phyloP scores from a whole-genome alignment of 2,329 filamentous ascomycete species.

The Venturia carpophila region DNA sequence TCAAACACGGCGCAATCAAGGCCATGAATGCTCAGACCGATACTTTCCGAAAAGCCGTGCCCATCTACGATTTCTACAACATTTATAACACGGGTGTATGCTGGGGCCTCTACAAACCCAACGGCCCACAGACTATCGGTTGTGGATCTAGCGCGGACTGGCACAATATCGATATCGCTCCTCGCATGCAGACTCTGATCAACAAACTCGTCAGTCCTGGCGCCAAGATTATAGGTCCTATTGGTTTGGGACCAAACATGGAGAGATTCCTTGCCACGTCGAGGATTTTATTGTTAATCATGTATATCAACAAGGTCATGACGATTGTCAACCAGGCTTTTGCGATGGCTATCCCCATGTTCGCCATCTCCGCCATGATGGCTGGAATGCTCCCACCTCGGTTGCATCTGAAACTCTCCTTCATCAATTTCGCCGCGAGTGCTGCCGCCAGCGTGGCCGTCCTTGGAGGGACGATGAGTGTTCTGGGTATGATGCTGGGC shows the following conservation, averaged over 20 bases:
- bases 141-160: constrained; percentile 8
- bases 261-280: neutral
- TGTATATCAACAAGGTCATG: constrained; percentile 7
- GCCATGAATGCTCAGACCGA: neutral
- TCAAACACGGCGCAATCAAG: neutral
- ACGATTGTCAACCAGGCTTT: neutral
- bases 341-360: neutral
- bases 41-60: neutral
- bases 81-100: constrained; percentile 6
- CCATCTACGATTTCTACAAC: constrained; percentile 4
- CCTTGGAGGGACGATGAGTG: neutral
- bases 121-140: neutral
- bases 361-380: neutral
- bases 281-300: neutral
- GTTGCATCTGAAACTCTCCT: constrained; percentile 11
- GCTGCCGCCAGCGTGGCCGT: neutral
- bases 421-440: neutral
- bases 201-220: neutral
- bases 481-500: neutral
- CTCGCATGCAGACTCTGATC: neutral
- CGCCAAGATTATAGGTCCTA: neutral
- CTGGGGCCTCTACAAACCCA: constrained; percentile 6
- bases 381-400: neutral
- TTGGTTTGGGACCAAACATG: constrained; percentile 5
- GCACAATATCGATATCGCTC: neutral